Base-by-base conservation (phyloP, 768 basidiomycete species). In the Trametes elegans region DNA sequence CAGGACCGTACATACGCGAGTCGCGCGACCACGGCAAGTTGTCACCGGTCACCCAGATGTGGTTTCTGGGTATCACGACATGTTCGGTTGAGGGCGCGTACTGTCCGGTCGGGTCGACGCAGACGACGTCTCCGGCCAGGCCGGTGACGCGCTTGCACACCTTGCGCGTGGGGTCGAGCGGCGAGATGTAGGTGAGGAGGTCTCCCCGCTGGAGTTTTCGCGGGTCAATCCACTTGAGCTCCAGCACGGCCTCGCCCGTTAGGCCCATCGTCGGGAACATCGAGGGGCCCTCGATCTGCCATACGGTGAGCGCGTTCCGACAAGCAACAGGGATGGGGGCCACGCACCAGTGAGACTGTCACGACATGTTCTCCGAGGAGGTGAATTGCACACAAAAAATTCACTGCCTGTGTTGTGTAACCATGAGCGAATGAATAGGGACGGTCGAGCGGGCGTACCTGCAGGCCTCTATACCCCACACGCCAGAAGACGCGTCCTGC, bases 91-190 rank as follows among this genome's bases (percentile, higher is more conserved):
- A 83, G 9, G 85, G 81, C 8, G 81, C 84, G 44, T 73, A 72
- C 46, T 70, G 60, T 4, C 87, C 88, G 3, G 86, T 87, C 18
- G 95, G 95, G 68, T 98, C 93, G 19, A 93, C 87, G 57, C 91
- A 93, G 27, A 98, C 68, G 31, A 85, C 73, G 70, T 98, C 96
- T 4, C 96, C 95, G 21, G 93, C 88, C 21, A 98, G 73, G 2
- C 94, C 96, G 31, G 96, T 78, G 10, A 98, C 74, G 36, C 96
- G 83, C 74, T 98, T 98, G 73, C 92, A 95, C 31, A 96, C 80
- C 26, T 83, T 72, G 42, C 79, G 79, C 3, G 71, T 70, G 2
- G 88, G 88, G 51, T 84, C 78, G 42, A 83, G 66, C 10, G 93
- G 92, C 2, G 90, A 91, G 48, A 75, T 78, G 27, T 87, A 73